Conservation (phyloP, 2,329 filamentous ascomycete species). For the Sclerotinia borealis region DNA sequence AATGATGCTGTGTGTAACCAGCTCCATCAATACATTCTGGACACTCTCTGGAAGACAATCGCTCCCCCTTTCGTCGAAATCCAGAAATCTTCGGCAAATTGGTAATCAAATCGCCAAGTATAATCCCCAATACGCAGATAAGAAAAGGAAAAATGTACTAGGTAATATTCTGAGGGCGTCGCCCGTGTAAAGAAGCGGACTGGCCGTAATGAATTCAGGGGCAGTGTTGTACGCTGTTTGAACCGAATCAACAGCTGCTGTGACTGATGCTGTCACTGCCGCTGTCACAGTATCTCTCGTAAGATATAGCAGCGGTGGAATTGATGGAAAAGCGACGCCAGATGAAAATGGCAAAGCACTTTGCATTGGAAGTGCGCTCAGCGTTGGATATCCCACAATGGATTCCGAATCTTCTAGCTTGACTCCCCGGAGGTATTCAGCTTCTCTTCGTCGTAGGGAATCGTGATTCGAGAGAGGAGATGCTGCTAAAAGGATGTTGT, state of each 20-base stretch:
- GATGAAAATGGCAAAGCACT: slow-evolving; percentile 15
- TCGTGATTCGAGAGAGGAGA: slow-evolving; percentile 29
- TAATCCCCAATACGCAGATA: not conserved
- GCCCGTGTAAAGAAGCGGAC: slow-evolving; percentile 8
- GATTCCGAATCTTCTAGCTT: slow-evolving; percentile 22
- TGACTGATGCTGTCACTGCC: slow-evolving; percentile 1
- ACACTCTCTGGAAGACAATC: not conserved
- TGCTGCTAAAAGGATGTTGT: slow-evolving; percentile 19
- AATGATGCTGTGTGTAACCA: not conserved
- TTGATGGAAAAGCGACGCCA: not conserved
- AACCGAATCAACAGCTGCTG: not conserved
- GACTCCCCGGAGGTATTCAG: slow-evolving; percentile 23
- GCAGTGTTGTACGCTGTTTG: not conserved
- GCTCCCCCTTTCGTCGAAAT: not conserved
- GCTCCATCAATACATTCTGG: not conserved
- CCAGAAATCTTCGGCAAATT: not conserved
- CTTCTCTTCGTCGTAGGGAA: slow-evolving; percentile 28
- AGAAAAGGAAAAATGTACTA: not conserved
- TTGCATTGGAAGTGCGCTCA: slow-evolving; percentile 18
- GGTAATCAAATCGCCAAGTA: slow-evolving; percentile 1
- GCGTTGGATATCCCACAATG: slow-evolving; percentile 18
- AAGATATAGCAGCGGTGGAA: slow-evolving; percentile 6
- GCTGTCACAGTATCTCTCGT: slow-evolving; percentile 2
- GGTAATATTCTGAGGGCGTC: not conserved
- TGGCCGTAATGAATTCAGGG: not conserved